Evolutionary conservation across 805 yeast species (phyloP).

Genomic region (Teunomyces atbi): DNA sequence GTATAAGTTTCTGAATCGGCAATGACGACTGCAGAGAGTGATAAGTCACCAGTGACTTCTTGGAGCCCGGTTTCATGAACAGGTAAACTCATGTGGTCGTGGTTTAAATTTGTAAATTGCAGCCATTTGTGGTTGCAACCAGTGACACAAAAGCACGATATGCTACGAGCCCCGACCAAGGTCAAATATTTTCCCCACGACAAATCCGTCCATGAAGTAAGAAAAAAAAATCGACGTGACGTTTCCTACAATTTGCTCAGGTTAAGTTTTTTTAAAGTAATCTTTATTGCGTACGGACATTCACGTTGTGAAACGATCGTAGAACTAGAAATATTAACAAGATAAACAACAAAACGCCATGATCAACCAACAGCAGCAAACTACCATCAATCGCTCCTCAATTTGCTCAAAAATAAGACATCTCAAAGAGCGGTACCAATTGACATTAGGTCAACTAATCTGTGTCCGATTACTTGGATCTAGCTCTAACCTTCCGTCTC

Average conservation of each 20-base stretch:
- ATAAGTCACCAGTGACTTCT: too few species aligned
- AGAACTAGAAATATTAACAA: slow-evolving; percentile 7
- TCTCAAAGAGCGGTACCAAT: slow-evolving; percentile 1
- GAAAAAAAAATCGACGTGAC: background rate
- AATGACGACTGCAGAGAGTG: too few species aligned
- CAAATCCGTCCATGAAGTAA: background rate
- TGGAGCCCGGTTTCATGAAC: background rate
- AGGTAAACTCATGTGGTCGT: background rate
- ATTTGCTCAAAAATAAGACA: background rate
- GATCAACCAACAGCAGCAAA: slow-evolving; percentile 7
- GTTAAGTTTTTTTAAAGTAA: background rate
- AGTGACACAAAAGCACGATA: background rate
- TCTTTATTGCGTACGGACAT: slow-evolving; percentile 14
- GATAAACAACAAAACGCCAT: slow-evolving; percentile 2
- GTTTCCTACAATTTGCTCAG: background rate
- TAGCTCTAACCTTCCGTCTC: slow-evolving; percentile 99
- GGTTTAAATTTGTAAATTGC: background rate
- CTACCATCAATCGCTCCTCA: slow-evolving; percentile 1
- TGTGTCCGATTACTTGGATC: slow-evolving; percentile 86
- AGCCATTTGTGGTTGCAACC: slow-evolving; percentile 18
- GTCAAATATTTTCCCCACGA: background rate
- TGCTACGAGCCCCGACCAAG: background rate
- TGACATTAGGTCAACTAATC: background rate
- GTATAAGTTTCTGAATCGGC: too few species aligned
- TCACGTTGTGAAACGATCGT: slow-evolving; percentile 5